Evolutionary conservation across 495 filamentous ascomycete genomes (phyloP), one percentile per base, ranked within the genome.

Genomic region (Stereocaulon alpinum): DNA sequence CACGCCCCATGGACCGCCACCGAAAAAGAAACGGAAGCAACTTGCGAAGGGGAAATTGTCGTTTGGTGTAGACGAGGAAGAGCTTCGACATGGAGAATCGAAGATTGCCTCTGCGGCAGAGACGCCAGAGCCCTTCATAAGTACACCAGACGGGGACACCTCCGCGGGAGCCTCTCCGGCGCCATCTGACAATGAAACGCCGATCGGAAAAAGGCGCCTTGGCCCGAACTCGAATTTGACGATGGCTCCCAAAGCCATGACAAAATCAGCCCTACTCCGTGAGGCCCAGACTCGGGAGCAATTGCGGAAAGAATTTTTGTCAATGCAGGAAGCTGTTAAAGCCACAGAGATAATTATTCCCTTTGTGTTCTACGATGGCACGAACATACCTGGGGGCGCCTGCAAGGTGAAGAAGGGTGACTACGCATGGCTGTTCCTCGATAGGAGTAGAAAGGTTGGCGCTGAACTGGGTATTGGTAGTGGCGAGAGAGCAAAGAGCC

Each of bases 341-440:
- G 82, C 82, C 40, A 89, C 91, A 27, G 90, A 96, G 67, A 89
- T 98, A 22, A 75, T 86, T 43, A 88, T 98, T 4, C 93, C 93
- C 0, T 98, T 98, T 71, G 89, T 96, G 24, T 97, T 98, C 68
- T 97, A 95, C 71, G 94, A 98, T 60, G 93, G 93, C n/a, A 94
- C 89, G 4, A 92, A 93, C 70, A 91, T 88, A n/a, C 85, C 91
- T 2, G 85, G 88, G 29, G 86, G 94, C 22, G 74, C 78, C 20
- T 92, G 84, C 67, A 82, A 82, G 62, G 82, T 96, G 54, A 96
- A 90, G 73, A 98, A 98, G 67, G 93, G 93, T 0, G 91, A 96
- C 63, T 83, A 80, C 52, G 75, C 93, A 17, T 96, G 92, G 91
- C 66, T 95, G 14, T 95, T 96, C 61, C 74, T 98, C 4, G 93